A percentile compares a stretch with the other conserved stretches of the same genome.
These are phyloP conservation scores for Taiozyma onychis DNA, from an alignment of 1,139 yeast species.

Conservation along the genomic window DNA sequence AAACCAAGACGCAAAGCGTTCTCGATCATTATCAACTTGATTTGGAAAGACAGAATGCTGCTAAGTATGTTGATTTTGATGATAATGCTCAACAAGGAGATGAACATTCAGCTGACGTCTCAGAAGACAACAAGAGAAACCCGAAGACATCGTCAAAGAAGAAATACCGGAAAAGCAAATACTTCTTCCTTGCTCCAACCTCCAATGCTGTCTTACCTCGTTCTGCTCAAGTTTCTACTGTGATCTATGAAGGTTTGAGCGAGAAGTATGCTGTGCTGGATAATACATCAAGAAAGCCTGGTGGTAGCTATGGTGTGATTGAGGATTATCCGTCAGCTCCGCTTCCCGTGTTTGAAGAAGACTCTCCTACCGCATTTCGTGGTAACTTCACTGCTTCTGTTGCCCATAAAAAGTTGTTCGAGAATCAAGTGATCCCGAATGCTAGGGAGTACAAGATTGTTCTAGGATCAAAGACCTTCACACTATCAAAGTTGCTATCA, in stretches of 20 bases:
- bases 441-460: slow-evolving; percentile 8
- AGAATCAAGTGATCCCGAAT: not conserved
- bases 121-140: not conserved
- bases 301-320: not conserved
- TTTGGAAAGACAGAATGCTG: not conserved
- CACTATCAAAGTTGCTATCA: slow-evolving; percentile 11
- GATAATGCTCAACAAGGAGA: not conserved
- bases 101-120: not conserved
- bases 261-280: slow-evolving; percentile 15
- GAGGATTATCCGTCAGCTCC: not conserved
- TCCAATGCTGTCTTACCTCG: slow-evolving; percentile 13
- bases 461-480: slow-evolving; percentile 8
- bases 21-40: not conserved
- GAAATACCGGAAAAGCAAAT: not conserved
- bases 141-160: not conserved
- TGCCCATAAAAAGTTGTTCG: slow-evolving; percentile 12
- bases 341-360: not conserved
- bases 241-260: slow-evolving; percentile 18
- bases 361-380: slow-evolving; percentile 1
- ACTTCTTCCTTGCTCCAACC: slow-evolving; percentile 11
- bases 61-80: not conserved
- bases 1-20: not conserved
- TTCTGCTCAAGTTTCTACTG: slow-evolving; percentile 13
- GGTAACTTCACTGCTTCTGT: slow-evolving; percentile 10
- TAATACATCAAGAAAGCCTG: not conserved